Conservation (phyloP, 2,329 filamentous ascomycete species). For the Dissoconium aciculare region DNA sequence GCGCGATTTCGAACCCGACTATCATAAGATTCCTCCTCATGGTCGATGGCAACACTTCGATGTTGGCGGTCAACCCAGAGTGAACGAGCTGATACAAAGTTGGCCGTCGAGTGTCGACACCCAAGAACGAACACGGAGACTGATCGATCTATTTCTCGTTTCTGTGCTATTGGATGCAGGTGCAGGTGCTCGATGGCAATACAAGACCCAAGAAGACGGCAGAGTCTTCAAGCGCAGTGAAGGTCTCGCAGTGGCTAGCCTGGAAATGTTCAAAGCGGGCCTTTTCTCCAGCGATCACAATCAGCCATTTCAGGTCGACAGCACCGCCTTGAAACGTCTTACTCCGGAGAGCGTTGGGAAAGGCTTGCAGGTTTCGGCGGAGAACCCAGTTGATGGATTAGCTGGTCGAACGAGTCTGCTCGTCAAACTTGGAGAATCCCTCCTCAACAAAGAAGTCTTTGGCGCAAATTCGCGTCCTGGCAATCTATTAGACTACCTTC, state of each 20-base stretch:
- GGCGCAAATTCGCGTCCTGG: conserved; percentile 72
- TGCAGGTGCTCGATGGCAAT: conserved; percentile 79
- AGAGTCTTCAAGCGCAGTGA: conserved; percentile 73
- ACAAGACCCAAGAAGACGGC: conserved; percentile 80
- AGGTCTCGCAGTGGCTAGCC: conserved; percentile 60
- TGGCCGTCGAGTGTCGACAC: conserved; percentile 56
- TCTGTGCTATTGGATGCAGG: conserved; percentile 78
- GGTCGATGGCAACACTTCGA: conserved; percentile 74
- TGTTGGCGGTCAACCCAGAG: conserved; percentile 59
- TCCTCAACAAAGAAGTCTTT: conserved; percentile 72
- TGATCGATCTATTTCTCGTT: conserved; percentile 65
- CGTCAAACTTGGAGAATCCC: conserved; percentile 56
- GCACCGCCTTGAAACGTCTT: conserved; percentile 57
- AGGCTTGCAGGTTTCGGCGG: conserved; percentile 68
- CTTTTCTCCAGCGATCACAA: conserved; percentile 68
- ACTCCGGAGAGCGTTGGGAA: conserved; percentile 60
- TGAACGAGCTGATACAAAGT: conserved; percentile 54
- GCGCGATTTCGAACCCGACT: conserved; percentile 57
- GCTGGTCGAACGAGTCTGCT: conserved; percentile 73
- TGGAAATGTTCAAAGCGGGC: conserved; percentile 90
- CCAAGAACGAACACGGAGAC: conserved; percentile 56
- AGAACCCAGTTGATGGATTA: conserved; percentile 70
- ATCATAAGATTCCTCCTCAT: conserved; percentile 66
- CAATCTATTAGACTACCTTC: conserved; percentile 91
- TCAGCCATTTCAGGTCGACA: conserved; percentile 84